Evolutionary conservation across 805 yeast species (phyloP).

Genomic region (Candida easanensis): DNA sequence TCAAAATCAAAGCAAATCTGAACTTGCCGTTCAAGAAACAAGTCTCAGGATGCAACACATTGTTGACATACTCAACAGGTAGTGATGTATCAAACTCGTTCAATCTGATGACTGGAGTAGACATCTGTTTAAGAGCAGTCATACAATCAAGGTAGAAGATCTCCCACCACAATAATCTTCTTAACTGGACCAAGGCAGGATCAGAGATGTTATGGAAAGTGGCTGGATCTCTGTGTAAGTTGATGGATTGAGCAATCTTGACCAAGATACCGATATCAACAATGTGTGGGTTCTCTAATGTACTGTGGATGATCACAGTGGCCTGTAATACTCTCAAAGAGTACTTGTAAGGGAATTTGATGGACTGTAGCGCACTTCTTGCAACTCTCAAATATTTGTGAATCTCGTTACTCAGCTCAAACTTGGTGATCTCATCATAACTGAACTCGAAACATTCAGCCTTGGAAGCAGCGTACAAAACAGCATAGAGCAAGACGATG

Average conservation of each 20-base stretch:
- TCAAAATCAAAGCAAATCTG: constrained; percentile 47
- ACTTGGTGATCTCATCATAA: constrained; percentile 33
- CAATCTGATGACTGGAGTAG: constrained; percentile 50
- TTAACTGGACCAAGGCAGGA: constrained; percentile 45
- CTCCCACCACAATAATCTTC: constrained; percentile 68
- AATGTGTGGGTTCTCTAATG: constrained; percentile 53
- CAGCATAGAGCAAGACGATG: constrained; percentile 48
- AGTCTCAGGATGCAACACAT: constrained; percentile 40
- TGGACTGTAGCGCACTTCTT: constrained; percentile 47
- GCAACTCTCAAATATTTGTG: constrained; percentile 47
- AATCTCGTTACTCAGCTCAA: constrained; percentile 40
- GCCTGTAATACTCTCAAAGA: constrained; percentile 41
- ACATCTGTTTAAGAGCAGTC: constrained; percentile 52
- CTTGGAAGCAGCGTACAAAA: constrained; percentile 55
- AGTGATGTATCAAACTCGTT: constrained; percentile 56
- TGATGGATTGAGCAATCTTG: constrained; percentile 52
- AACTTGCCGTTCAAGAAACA: constrained; percentile 53
- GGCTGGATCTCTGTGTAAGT: constrained; percentile 60
- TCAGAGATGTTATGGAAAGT: constrained; percentile 47
- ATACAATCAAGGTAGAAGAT: constrained; percentile 57
- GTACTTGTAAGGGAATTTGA: constrained; percentile 47
- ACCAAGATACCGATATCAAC: constrained; percentile 55
- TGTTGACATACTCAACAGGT: constrained; percentile 44
- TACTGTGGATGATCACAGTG: constrained; percentile 48
- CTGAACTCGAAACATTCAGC: constrained; percentile 59